Evolutionary conservation across 2,329 filamentous ascomycete species (phyloP).

Genomic region (Xylariaceae sp.): DNA sequence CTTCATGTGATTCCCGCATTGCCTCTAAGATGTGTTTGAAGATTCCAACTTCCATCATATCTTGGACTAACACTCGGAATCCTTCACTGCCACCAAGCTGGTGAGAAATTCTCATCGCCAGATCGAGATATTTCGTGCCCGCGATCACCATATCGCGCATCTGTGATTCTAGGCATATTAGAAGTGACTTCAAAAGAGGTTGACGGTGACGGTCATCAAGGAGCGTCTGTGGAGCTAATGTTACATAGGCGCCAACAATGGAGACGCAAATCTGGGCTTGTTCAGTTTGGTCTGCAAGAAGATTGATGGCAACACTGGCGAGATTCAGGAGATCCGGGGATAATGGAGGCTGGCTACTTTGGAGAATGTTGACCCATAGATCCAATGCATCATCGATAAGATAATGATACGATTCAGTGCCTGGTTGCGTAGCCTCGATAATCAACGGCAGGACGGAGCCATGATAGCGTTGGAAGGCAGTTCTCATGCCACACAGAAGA

Average conservation of each 20-base stretch:
- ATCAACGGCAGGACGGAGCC: slow-evolving; percentile 76
- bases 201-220: slow-evolving; percentile 51
- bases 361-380: slow-evolving; percentile 73
- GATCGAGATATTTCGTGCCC: slow-evolving; percentile 46
- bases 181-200: slow-evolving; percentile 46
- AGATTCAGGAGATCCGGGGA: slow-evolving; percentile 58
- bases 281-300: slow-evolving; percentile 62
- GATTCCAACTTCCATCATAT: slow-evolving; percentile 60
- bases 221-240: slow-evolving; percentile 64
- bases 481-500: slow-evolving; percentile 79
- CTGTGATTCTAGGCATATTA: slow-evolving; percentile 42
- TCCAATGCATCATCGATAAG: slow-evolving; percentile 89
- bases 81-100: slow-evolving; percentile 57
- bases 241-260: slow-evolving; percentile 65
- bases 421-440: slow-evolving; percentile 68
- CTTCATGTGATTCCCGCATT: slow-evolving; percentile 63
- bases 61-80: slow-evolving; percentile 57
- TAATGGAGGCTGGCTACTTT: slow-evolving; percentile 58
- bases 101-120: slow-evolving; percentile 58
- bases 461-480: slow-evolving; percentile 73
- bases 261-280: slow-evolving; percentile 57
- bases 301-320: slow-evolving; percentile 56
- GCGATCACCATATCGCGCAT: too few species aligned
- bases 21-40: slow-evolving; percentile 59
- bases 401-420: slow-evolving; percentile 70